Conservation (phyloP, 495 filamentous ascomycete genomes). For the Pyrenula massariospora region DNA sequence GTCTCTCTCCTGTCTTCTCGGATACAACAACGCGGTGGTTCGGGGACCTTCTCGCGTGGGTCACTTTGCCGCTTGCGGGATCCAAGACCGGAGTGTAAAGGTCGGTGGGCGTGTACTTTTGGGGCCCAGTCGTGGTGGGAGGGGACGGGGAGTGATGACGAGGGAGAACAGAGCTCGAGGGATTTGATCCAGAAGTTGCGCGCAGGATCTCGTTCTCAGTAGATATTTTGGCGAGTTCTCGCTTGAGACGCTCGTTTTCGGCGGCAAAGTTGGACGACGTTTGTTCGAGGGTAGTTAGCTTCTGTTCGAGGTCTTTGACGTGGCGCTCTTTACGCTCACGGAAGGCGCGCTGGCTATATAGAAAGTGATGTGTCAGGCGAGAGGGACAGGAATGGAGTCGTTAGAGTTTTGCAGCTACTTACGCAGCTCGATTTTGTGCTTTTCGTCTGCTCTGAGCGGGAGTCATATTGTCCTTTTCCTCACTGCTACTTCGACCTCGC, state of each 20-base stretch:
- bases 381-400: constrained; percentile 1
- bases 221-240: constrained; percentile 62
- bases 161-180: constrained; percentile 10
- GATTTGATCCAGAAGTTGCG: constrained; percentile 43
- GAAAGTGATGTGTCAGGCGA: not conserved
- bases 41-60: constrained; percentile 12
- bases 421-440: constrained; percentile 95
- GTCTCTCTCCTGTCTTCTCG: constrained; percentile 53
- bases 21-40: constrained; percentile 61
- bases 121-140: constrained; percentile 46
- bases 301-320: constrained; percentile 82
- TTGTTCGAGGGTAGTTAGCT: constrained; percentile 63
- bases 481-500: constrained; percentile 35
- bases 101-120: constrained; percentile 63
- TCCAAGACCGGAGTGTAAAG: constrained; percentile 32
- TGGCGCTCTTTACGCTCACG: constrained; percentile 93
- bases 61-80: constrained; percentile 12
- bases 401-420: constrained; percentile 28
- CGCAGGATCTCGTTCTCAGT: constrained; percentile 93
- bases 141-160: constrained; percentile 14
- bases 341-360: constrained; percentile 78
- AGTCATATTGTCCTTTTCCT: constrained; percentile 58
- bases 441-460: constrained; percentile 81
- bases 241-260: constrained; percentile 78
- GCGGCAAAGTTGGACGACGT: constrained; percentile 39